Base-by-base conservation (phyloP, 176 grass and related monocot species). In the Oropetium thomaeum region DNA sequence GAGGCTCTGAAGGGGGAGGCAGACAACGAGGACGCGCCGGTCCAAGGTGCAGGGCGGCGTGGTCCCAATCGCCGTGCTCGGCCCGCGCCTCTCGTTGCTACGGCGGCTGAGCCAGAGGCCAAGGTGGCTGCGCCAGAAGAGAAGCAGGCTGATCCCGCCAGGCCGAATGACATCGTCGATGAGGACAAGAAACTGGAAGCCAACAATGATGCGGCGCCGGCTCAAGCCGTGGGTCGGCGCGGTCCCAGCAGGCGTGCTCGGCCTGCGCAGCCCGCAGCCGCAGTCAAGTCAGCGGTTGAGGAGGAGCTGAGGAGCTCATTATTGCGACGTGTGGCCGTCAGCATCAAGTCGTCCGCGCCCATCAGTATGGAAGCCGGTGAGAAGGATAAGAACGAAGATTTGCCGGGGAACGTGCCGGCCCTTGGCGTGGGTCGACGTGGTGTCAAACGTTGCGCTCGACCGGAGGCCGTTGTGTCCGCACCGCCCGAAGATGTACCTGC, bases 241-340 rank as follows among this genome's bases (percentile, higher is more conserved):
- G 32, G 79, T 5, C 23, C 58, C 30, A 65, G 17, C 22, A 38
- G 67, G 0, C 74, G 60, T 1, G 7, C 49, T 27, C 67, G 13
- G 19, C 23, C 14, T 2, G 71, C 57, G 16, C 20, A n/a, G n/a
- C n/a, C n/a, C n/a, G n/a, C n/a, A n/a, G n/a, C n/a, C n/a, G n/a
- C n/a, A n/a, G n/a, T n/a, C n/a, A n/a, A n/a, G n/a, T n/a, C n/a
- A n/a, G n/a, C n/a, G n/a, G n/a, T n/a, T n/a, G n/a, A n/a, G n/a
- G 78, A 66, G 28, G 69, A 77, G 8, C n/a, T 70, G 29, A 35
- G 58, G 22, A 83, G 65, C 75, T 76, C 30, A 5, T 49, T 52
- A 16, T 65, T 60, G 1, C 54, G 51, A 30, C 63, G 67, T 4
- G 23, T 12, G 9, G 13, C 22, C 10, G 67, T 67, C n/a, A 5